Conservation (phyloP, 2,329 filamentous ascomycete species). For the Botryotinia narcissicola region DNA sequence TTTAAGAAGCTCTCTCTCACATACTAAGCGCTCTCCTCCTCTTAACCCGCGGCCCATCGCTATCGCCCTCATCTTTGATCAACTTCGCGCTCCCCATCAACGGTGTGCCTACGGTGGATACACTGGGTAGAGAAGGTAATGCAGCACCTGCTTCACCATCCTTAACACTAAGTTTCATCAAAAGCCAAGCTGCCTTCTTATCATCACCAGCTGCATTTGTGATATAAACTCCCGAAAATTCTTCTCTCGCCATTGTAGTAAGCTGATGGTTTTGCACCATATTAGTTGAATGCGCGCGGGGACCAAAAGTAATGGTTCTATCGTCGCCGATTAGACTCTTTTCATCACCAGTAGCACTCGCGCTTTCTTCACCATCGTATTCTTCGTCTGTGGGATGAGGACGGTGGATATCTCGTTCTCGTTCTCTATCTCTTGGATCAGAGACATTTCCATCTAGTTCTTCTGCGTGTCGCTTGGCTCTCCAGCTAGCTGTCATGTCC, state of each 20-base stretch:
- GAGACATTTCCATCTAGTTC: conserved; percentile 29
- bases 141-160: conserved; percentile 33
- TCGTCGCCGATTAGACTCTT: background rate
- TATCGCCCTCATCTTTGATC: conserved; percentile 15
- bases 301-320: background rate
- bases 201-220: conserved; percentile 37
- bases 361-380: conserved; percentile 33
- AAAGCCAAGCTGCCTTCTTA: conserved; percentile 47
- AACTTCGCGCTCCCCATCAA: background rate
- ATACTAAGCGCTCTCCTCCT: conserved; percentile 44
- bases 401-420: background rate
- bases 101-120: background rate
- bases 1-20: conserved; percentile 19
- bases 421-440: background rate
- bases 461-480: conserved; percentile 27
- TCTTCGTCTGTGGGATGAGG: conserved; percentile 29
- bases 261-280: background rate
- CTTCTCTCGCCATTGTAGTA: background rate
- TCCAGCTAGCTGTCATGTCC: conserved; percentile 23
- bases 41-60: conserved; percentile 41
- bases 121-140: background rate
- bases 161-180: conserved; percentile 49
- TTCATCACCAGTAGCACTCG: conserved; percentile 25
- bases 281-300: background rate
- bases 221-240: background rate